Base-by-base conservation (phyloP, 495 filamentous ascomycete species). In the Penicillium salamii region DNA sequence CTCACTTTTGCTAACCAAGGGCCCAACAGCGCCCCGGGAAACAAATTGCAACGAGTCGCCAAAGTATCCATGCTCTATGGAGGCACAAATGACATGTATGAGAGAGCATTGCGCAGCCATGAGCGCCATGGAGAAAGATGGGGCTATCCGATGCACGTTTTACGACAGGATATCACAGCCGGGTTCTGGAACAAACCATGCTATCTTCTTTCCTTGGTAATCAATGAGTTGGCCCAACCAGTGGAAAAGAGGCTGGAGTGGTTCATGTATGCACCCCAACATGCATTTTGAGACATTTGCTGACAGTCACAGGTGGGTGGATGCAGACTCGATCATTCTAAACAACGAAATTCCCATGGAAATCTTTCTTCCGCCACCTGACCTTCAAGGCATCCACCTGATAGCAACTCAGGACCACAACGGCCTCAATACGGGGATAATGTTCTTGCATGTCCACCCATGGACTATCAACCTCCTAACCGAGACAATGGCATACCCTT, bases 131-230 rank as follows among this genome's bases (percentile, higher is more conserved):
- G 64, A 3, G 28, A 62, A 28, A 42, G 41, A 19, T 64, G 69
- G 55, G 71, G 68, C 11, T 74, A 72, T 41, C 61, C 59, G 3
- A 63, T 72, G 54, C 54, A 70, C 49, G 56, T 78, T 5, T 47
- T 73, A 20, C 54, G 68, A 15, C 34, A 68, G 24, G 53, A 68
- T 28, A 66, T 73, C 17, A 53, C 63, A 6, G 50, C 49, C 6
- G 65, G 66, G 3, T 70, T 56, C 28, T 77, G 67, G 67, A 72
- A 69, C 53, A 78, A 75, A 45, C 62, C 62, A 26, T 56, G 57
- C 38, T 77, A 71, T 59, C 52, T 78, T 33, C 50, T 71, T 15
- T 58, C 59, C 28, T 50, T 77, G 32, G 42, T 78, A 7, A 54
- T 72, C 19, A 43, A 62, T n/a, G 75, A 78, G 53, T 46, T 77